Evolutionary conservation across 2,329 filamentous ascomycete genomes (phyloP).

Genomic region (Aureobasidium sp.): DNA sequence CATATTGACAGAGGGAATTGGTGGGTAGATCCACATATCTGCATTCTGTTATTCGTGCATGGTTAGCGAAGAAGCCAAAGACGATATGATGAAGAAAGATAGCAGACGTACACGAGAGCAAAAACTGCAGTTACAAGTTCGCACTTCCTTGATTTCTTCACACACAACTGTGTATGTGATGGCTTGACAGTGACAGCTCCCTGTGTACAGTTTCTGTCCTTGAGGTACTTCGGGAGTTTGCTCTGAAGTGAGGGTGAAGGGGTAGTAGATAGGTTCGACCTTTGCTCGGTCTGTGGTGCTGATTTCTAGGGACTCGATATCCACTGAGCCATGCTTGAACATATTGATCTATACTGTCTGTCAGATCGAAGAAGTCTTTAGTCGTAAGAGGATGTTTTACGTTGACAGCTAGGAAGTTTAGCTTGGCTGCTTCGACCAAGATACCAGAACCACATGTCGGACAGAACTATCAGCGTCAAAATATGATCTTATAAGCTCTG

Average conservation of each 20-base stretch:
- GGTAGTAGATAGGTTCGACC: neutral
- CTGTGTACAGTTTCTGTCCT: constrained; percentile 9
- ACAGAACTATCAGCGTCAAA: neutral
- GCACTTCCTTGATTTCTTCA: neutral
- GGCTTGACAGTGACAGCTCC: constrained; percentile 18
- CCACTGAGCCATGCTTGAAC: neutral
- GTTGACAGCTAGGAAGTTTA: constrained; percentile 4
- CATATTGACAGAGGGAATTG: neutral
- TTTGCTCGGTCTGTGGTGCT: constrained; percentile 5
- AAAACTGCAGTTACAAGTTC: constrained; percentile 17
- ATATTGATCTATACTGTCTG: neutral
- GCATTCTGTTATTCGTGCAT: neutral
- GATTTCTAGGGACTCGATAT: neutral
- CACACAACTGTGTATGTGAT: constrained; percentile 3
- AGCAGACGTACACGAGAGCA: constrained; percentile 4
- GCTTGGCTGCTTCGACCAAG: neutral
- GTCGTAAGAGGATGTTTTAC: neutral
- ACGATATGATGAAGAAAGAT: too few relatives aligned
- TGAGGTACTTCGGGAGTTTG: neutral
- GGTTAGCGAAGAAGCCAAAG: neutral
- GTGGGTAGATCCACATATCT: constrained; percentile 16
- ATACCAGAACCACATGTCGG: constrained; percentile 1
- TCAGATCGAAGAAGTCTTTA: neutral
- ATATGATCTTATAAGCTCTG: neutral
- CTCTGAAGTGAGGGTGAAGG: neutral